These are phyloP conservation scores for Phylloporus sp. DNA, from an alignment of 768 basidiomycete genomes.

Conservation along the genomic window DNA sequence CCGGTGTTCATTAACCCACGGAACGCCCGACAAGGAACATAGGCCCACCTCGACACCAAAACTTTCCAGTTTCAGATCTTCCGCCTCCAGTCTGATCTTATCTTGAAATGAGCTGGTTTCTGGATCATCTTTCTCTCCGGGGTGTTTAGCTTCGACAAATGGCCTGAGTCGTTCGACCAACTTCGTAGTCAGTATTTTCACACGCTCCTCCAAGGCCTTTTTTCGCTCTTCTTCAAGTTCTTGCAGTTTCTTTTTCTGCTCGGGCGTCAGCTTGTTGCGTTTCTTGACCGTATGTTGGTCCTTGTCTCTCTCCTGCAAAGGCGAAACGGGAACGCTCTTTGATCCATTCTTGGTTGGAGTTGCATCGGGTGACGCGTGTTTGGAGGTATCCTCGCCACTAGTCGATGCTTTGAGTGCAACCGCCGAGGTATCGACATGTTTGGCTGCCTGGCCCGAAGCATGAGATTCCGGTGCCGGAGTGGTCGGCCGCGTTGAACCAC, in stretches of 20 bases:
- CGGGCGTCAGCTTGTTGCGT: conserved; percentile 58
- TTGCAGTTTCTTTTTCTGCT: conserved; percentile 80
- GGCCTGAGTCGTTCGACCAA: conserved; percentile 81
- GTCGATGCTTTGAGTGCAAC: conserved; percentile 17
- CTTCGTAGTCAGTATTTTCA: conserved; percentile 70
- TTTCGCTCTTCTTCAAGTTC: conserved; percentile 78
- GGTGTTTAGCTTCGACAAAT: conserved; percentile 84
- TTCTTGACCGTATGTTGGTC: conserved; percentile 31
- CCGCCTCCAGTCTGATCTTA: conserved; percentile 76
- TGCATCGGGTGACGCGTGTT: conserved; percentile 12
- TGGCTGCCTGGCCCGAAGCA: conserved; percentile 2
- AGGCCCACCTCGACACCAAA: conserved; percentile 87
- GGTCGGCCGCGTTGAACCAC: conserved; percentile 13
- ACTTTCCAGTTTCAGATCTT: conserved; percentile 94
- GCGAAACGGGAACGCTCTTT: conserved; percentile 23
- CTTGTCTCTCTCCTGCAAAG: conserved; percentile 35
- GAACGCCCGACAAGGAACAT: neutral
- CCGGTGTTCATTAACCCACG: neutral
- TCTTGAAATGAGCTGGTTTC: conserved; percentile 79
- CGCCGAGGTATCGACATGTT: conserved; percentile 13
- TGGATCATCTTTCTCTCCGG: conserved; percentile 73
- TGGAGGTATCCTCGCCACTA: conserved; percentile 17
- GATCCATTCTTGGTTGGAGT: conserved; percentile 18
- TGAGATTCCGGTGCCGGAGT: conserved; percentile 14
- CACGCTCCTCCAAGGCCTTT: conserved; percentile 73